Base-by-base conservation (phyloP, 768 basidiomycete species). In the Rickenella mellea region DNA sequence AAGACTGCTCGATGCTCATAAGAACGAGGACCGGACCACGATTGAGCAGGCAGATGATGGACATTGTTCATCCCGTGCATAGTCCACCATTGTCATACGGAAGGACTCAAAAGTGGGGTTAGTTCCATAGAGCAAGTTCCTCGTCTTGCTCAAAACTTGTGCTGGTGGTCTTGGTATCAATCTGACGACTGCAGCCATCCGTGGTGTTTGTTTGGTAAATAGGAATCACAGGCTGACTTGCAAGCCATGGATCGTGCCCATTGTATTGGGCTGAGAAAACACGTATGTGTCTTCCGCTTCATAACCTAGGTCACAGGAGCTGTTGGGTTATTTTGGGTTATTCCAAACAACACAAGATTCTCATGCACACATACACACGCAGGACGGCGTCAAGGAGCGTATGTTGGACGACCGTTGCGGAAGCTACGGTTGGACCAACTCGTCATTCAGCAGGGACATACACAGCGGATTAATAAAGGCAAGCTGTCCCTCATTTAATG, bases 161-260 rank as follows among this genome's bases (percentile, higher is more conserved):
- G 94, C 94, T 22, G 94, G 96, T 44, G 96, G 96, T 37, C 69
- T 99, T 29, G 96, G 96, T 40, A 99, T 99, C 62, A 98, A 97
- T 59, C 61, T 98, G 54, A 96, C 92, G 5, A 78, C 84, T 0
- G 96, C 96, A 8, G 96, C 97, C 60, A 72, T 97, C 49, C 96
- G 98, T 54, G 89, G 85, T 48, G 96, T 98, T 59, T 98, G 96
- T 94, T 85, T 20, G 37, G 70, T 57, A 28, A 12, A 27, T 14
- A 84, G 91, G 98, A 98, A 60, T 93, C 96, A 1, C 96, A 99
- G 65, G 96, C 94, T 2, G 96, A 99, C 67, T 63, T 99, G 35
- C 96, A 99, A 59, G 96, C 96, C 5, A 97, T 96, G 94, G 92
- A 98, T 56, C 86, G 91, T 44, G 93, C 93, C 0, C 92, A 94